Percentiles rank a stretch among this genome's conserved stretches.
Evolutionary conservation across 257 asterid species (phyloP).

Genomic region (Petrea volubilis): DNA sequence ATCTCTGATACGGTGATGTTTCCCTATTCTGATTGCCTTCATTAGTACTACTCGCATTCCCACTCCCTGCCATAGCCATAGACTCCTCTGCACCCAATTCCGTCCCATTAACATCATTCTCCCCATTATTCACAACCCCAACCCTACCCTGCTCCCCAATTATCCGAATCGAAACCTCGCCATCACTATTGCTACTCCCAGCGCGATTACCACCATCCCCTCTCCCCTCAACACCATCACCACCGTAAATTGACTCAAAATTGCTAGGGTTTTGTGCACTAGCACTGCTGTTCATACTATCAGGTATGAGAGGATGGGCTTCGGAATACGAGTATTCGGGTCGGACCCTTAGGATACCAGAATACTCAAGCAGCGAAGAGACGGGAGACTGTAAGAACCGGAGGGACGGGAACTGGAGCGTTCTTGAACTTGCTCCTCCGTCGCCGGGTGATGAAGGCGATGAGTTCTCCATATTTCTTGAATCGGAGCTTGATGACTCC

Average conservation of each 20-base stretch:
- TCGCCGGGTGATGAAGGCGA: conserved; percentile 27
- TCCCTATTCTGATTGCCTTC: conserved; percentile 24
- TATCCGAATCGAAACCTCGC: conserved; percentile 74
- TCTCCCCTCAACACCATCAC: conserved; percentile 18
- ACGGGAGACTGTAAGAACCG: conserved; percentile 55
- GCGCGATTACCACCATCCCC: conserved; percentile 25
- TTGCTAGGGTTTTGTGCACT: conserved; percentile 18
- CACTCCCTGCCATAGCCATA: conserved; percentile 19
- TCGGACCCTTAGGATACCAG: conserved; percentile 52
- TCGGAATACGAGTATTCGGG: conserved; percentile 47
- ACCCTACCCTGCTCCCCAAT: conserved; percentile 46
- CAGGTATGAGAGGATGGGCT: conserved; percentile 34
- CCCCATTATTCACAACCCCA: conserved; percentile 37
- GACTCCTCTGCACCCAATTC: conserved; percentile 33
- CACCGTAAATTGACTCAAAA: conserved; percentile 14
- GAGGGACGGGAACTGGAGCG: conserved; percentile 42
- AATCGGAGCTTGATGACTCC: conserved; percentile 32
- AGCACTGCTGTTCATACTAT: neutral
- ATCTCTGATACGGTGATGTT: conserved; percentile 55
- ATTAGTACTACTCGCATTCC: conserved; percentile 12
- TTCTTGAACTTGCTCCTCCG: conserved; percentile 28
- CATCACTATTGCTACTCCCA: conserved; percentile 30
- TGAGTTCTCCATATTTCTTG: conserved; percentile 25
- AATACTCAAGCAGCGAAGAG: conserved; percentile 55
- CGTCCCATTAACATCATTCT: conserved; percentile 23